These are phyloP conservation scores for Trametes polyzona DNA, from an alignment of 1,284 basidiomycete species.

Conservation along the genomic window DNA sequence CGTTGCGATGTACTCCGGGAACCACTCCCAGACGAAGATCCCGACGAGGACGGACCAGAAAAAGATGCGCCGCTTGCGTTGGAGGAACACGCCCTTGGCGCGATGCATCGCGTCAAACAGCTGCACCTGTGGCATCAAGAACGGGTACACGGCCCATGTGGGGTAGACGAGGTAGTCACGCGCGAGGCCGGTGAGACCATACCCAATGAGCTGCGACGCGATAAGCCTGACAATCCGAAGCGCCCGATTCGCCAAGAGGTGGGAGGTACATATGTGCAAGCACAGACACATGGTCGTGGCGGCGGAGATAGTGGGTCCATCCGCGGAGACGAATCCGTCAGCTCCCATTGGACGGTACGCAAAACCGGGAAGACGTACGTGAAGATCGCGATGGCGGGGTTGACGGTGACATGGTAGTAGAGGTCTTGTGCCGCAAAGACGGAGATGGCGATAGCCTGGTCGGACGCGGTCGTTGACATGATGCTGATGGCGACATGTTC, in stretches of 20 bases:
- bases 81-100: constrained; percentile 46
- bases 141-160: constrained; percentile 39
- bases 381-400: constrained; percentile 42
- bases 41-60: constrained; percentile 60
- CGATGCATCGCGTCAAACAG: constrained; percentile 60
- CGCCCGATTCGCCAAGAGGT: constrained; percentile 36
- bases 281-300: not conserved
- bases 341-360: constrained; percentile 27
- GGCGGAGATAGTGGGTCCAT: not conserved
- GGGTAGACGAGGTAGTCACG: constrained; percentile 89
- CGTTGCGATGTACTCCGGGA: constrained; percentile 41
- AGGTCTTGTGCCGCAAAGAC: constrained; percentile 40
- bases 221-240: constrained; percentile 7
- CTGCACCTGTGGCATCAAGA: constrained; percentile 48
- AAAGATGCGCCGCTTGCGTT: constrained; percentile 57
- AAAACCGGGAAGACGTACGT: constrained; percentile 22
- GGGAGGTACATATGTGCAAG: constrained; percentile 38
- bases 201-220: constrained; percentile 68
- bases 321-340: constrained; percentile 36
- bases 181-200: constrained; percentile 79
- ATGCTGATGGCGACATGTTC: constrained; percentile 67
- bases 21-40: constrained; percentile 47
- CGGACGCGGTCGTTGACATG: constrained; percentile 37
- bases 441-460: constrained; percentile 28
- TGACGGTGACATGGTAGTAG: constrained; percentile 41